Evolutionary conservation across 1,139 yeast genomes (phyloP).

Genomic region (Hyphopichia buzzinii): DNA sequence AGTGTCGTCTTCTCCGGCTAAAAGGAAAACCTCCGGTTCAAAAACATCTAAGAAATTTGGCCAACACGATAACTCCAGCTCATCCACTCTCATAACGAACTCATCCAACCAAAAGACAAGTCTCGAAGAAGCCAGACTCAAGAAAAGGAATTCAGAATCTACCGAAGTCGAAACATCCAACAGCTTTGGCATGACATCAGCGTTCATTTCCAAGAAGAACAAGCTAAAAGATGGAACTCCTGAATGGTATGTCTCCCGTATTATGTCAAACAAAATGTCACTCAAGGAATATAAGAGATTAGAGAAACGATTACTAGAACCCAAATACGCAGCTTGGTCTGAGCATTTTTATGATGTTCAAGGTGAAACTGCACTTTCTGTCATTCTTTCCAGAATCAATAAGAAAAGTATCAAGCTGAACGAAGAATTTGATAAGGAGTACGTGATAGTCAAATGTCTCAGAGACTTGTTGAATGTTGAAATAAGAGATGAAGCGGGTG

Average conservation of each 20-base stretch:
- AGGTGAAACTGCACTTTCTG: conserved; percentile 47
- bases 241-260: conserved; percentile 41
- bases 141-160: conserved; percentile 13
- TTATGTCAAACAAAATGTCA: conserved; percentile 34
- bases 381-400: conserved; percentile 37
- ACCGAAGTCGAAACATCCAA: conserved; percentile 7
- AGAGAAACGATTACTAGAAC: conserved; percentile 31
- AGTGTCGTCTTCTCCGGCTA: conserved; percentile 7
- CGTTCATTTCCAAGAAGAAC: conserved; percentile 12
- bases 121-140: conserved; percentile 1
- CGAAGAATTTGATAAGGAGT: conserved; percentile 45
- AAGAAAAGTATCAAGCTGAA: conserved; percentile 45
- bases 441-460: conserved; percentile 37
- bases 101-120: conserved; percentile 6
- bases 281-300: conserved; percentile 35
- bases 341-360: conserved; percentile 35
- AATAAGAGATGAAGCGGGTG: conserved; percentile 14
- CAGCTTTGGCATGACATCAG: not conserved
- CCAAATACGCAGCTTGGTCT: conserved; percentile 31
- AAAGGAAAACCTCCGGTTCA: conserved; percentile 5
- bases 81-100: conserved; percentile 1
- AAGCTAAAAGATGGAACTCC: conserved; percentile 41
- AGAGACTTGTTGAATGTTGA: conserved; percentile 30
- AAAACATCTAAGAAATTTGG: conserved; percentile 4
- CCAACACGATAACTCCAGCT: conserved; percentile 3